Percentiles rank a stretch among this genome's conserved stretches.
These are phyloP conservation scores for Fusarium drepaniforme DNA, from an alignment of 2,329 filamentous ascomycete genomes.

Conservation along the genomic window DNA sequence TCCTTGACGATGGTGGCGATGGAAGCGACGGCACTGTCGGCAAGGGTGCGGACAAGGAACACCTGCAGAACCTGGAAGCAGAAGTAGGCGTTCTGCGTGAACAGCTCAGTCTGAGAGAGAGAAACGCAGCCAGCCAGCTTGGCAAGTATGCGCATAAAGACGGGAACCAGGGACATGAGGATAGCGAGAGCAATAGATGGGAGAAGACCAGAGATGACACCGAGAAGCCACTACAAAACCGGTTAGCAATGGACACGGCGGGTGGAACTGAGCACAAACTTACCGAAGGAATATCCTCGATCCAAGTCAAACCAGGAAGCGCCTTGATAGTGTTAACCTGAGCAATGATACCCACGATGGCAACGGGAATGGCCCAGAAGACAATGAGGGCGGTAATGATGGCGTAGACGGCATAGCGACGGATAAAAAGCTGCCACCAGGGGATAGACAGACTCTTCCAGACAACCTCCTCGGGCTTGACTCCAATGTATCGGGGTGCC, in stretches of 20 bases:
- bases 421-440: slow-evolving; percentile 83
- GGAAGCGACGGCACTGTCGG: slow-evolving; percentile 81
- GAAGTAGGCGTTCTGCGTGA: slow-evolving; percentile 93
- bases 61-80: slow-evolving; percentile 93
- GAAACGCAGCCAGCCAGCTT: slow-evolving; percentile 85
- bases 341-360: slow-evolving; percentile 85
- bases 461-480: slow-evolving; percentile 84
- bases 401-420: slow-evolving; percentile 71
- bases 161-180: slow-evolving; percentile 86
- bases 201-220: slow-evolving; percentile 85
- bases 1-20: slow-evolving; percentile 71
- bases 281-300: slow-evolving; percentile 74
- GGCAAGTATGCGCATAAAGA: slow-evolving; percentile 74
- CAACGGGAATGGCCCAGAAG: slow-evolving; percentile 85
- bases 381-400: slow-evolving; percentile 81
- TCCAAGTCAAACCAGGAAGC: slow-evolving; percentile 79
- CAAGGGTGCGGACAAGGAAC: slow-evolving; percentile 87
- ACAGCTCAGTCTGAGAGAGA: slow-evolving; percentile 83
- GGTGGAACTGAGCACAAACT: slow-evolving; percentile 1
- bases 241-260: slow-evolving; percentile 4
- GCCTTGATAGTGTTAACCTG: slow-evolving; percentile 80
- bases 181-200: slow-evolving; percentile 84
- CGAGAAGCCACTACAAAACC: slow-evolving; percentile 65
- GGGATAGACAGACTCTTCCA: slow-evolving; percentile 80
- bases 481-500: slow-evolving; percentile 85